Percentiles rank a stretch among this genome's conserved stretches.
These are phyloP conservation scores for Fusarium concolor DNA, from an alignment of 2,329 filamentous ascomycete species.

Conservation along the genomic window DNA sequence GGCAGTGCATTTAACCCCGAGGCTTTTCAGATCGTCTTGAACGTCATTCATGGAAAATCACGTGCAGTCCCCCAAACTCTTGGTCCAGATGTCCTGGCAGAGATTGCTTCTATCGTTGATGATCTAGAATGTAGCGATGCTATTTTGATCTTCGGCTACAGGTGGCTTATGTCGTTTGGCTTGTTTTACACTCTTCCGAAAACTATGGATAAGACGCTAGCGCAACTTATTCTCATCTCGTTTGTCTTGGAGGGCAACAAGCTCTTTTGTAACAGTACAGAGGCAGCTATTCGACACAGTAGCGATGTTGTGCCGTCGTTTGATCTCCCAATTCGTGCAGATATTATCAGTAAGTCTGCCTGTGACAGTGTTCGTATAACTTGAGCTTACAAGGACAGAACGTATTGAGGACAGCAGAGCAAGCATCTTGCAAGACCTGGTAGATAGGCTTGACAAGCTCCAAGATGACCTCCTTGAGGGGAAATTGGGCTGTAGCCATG, in stretches of 20 bases:
- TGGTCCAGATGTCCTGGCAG: fast-evolving
- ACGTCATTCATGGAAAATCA: background rate
- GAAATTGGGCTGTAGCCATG: background rate
- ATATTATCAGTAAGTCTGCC: background rate
- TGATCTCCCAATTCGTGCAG: background rate
- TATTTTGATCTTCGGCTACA: background rate
- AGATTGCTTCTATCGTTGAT: background rate
- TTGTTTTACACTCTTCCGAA: fast-evolving
- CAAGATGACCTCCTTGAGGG: background rate
- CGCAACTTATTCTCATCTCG: background rate
- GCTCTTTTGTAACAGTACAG: fast-evolving
- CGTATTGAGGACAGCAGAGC: background rate
- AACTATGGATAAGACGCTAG: background rate
- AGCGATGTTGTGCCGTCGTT: background rate
- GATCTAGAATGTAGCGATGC: background rate
- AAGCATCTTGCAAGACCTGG: fast-evolving
- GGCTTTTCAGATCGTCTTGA: background rate
- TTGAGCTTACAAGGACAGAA: background rate
- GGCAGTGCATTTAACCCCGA: background rate
- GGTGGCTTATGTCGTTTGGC: fast-evolving
- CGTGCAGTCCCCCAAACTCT: fast-evolving
- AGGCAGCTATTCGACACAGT: background rate
- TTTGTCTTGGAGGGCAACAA: background rate
- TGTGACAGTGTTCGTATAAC: fast-evolving
- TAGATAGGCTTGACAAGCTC: background rate